Percentiles rank a stretch among this genome's conserved stretches.
phyloP scores from a whole-genome alignment of 2,329 filamentous ascomycete species.

The Tolypocladium sp. region DNA sequence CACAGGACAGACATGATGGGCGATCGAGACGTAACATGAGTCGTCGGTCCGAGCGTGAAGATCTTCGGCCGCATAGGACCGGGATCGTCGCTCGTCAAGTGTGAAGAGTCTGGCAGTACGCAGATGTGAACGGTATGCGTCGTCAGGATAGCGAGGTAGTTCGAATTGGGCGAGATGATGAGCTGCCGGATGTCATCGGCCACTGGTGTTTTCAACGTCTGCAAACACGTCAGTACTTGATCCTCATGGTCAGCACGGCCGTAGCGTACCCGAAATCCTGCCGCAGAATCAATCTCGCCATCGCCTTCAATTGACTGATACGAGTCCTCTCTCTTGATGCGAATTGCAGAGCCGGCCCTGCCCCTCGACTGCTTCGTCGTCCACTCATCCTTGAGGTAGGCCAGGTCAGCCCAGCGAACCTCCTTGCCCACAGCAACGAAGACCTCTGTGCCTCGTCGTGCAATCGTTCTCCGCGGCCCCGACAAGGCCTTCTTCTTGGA shows the following conservation, averaged over 20 bases:
- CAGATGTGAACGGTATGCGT: slow-evolving; percentile 82
- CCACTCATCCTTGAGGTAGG: slow-evolving; percentile 60
- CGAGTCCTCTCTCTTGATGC: slow-evolving; percentile 41
- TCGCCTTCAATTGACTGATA: slow-evolving; percentile 24
- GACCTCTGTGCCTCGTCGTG: slow-evolving; percentile 73
- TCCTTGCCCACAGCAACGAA: slow-evolving; percentile 85
- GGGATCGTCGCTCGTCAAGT: slow-evolving; percentile 60
- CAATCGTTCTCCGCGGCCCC: slow-evolving; percentile 59
- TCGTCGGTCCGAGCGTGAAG: slow-evolving; percentile 85
- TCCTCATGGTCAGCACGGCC: neutral
- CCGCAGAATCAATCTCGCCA: slow-evolving; percentile 14
- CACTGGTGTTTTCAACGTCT: slow-evolving; percentile 71
- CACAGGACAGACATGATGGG: slow-evolving; percentile 75
- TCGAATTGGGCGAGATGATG: slow-evolving; percentile 70
- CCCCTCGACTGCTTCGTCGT: slow-evolving; percentile 17
- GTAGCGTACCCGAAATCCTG: slow-evolving; percentile 23
- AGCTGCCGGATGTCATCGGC: slow-evolving; percentile 80
- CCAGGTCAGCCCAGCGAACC: slow-evolving; percentile 83
- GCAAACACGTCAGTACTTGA: slow-evolving; percentile 2
- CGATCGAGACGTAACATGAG: slow-evolving; percentile 79
- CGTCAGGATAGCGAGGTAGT: slow-evolving; percentile 78
- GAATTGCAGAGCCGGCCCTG: slow-evolving; percentile 20
- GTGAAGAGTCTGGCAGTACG: slow-evolving; percentile 70
- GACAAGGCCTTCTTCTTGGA: slow-evolving; percentile 32
- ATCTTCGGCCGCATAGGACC: slow-evolving; percentile 71